These are phyloP conservation scores for carrot (Daucus carota) DNA, from an alignment of 129 eudicot species.

Conservation along the genomic window DH1_v3.0 NC_030386.2:9197001-9197500, in stretches of 20 bases:
- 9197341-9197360: not conserved
- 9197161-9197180: not conserved
- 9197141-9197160: not conserved
- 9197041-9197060: too few relatives aligned
- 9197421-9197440: conserved; percentile 81
- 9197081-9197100: too few relatives aligned
- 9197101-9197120: too few relatives aligned
- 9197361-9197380: not conserved
- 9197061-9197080: too few relatives aligned
- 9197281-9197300: not conserved
- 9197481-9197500: conserved; percentile 84
- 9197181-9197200: not conserved
- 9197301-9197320: too few relatives aligned
- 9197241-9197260: not conserved
- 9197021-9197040: too few relatives aligned
- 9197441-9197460: conserved; percentile 86
- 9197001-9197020: too few relatives aligned
- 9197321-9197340: too few relatives aligned
- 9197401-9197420: conserved; percentile 73
- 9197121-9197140: too few relatives aligned
- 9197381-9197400: not conserved
- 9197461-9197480: conserved; percentile 62
- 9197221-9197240: not conserved
- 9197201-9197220: not conserved
- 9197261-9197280: not conserved